Base-by-base conservation (phyloP, 768 basidiomycete species). In the Russula lepida region DNA sequence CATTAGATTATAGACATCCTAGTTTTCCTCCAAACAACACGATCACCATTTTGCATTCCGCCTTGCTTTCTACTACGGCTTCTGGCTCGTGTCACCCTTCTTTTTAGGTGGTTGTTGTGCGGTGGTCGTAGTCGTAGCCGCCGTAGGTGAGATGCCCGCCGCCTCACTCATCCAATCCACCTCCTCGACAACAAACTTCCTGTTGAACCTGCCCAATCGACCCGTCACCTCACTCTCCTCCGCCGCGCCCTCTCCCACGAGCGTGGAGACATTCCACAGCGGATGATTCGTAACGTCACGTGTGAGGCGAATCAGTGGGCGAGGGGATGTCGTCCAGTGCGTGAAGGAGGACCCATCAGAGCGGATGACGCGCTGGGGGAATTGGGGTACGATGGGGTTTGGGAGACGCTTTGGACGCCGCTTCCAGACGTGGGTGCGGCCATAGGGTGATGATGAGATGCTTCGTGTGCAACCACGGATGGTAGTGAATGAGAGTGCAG, bases 231-330 rank as follows among this genome's bases (percentile, higher is more conserved):
- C 83, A 63, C 76, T 83, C 69, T 89, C 89, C 62, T 88, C 88
- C 65, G 84, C 84, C 53, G 76, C 74, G 33, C 71, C 68, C 58
- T 72, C 70, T 39, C 75, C 72, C 44, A 66, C 70, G 50, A 85
- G 70, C 1, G 76, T 74, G 3, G 82, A 81, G 2, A 87, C 82
- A 69, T 90, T 89, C 88, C 89, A 97, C 6, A 92, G 73, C 1
- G 93, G 89, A 68, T 93, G 86, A 71, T 93, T 97, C 17, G 89
- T 90, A 53, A 89, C 85, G 68, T 95, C 93, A 44, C 92, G 84
- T 21, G 92, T 89, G 50, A 95, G 78, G 39, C 85, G 82, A 49
- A 92, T 81, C 39, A 82, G 72, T 4, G 87, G 85, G 6, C 84
- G 85, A 0, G 94, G 93, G 0, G 92, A 92, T 1, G 93, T 95